These are phyloP conservation scores for Apodospora peruviana DNA, from an alignment of 495 filamentous ascomycete species.

Conservation along the genomic window DNA sequence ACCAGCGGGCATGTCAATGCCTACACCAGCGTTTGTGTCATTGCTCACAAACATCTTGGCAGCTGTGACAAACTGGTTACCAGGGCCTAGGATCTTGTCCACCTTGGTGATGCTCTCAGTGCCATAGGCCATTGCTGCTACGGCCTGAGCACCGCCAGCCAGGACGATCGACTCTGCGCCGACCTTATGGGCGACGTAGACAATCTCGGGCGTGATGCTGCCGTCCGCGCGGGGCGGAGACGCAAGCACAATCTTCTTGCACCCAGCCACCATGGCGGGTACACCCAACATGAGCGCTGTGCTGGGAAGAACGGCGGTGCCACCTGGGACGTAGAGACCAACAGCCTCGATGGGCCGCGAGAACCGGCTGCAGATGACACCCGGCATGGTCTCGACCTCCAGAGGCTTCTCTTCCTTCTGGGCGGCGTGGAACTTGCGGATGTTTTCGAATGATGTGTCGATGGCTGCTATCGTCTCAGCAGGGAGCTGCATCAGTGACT, in stretches of 20 bases:
- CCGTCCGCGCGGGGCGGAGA: conserved; percentile 88
- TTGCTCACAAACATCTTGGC: conserved; percentile 97
- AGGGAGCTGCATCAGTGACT: conserved; percentile 75
- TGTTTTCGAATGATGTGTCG: conserved; percentile 88
- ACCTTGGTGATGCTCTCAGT: conserved; percentile 86
- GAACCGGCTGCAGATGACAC: conserved; percentile 90
- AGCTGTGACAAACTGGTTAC: conserved; percentile 97
- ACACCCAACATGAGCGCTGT: conserved; percentile 98
- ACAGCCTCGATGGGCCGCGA: conserved; percentile 88
- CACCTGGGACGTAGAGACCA: conserved; percentile 90
- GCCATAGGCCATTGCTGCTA: conserved; percentile 81
- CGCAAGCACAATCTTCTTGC: conserved; percentile 87
- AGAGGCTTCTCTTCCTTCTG: conserved; percentile 77
- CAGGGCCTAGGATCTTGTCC: conserved; percentile 96
- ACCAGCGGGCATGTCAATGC: conserved; percentile 98
- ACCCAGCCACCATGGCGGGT: conserved; percentile 96
- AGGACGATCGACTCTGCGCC: conserved; percentile 93
- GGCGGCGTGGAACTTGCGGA: conserved; percentile 85
- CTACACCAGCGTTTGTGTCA: conserved; percentile 88
- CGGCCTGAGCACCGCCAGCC: conserved; percentile 93
- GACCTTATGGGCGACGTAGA: conserved; percentile 96
- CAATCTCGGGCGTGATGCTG: conserved; percentile 89
- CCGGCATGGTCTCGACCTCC: conserved; percentile 92
- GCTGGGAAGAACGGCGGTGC: conserved; percentile 90
- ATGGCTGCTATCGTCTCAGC: conserved; percentile 84